phyloP scores from a whole-genome alignment of 1,139 yeast species.

The Pichia sp. region DNA sequence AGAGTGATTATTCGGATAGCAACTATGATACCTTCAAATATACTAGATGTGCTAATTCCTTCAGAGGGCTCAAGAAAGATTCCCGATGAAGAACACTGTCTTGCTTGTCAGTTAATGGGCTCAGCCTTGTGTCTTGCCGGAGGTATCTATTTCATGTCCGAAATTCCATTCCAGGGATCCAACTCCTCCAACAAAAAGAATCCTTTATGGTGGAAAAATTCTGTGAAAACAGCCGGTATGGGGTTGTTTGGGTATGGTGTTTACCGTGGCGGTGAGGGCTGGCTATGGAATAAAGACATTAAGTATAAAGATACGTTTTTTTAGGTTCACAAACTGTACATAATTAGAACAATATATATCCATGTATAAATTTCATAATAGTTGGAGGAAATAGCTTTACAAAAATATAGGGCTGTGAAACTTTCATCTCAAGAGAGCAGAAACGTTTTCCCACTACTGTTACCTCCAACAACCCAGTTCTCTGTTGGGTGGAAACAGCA shows the following conservation, averaged over 20 bases:
- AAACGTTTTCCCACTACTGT: conserved; percentile 89
- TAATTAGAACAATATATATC: not conserved
- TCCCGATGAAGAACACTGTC: conserved; percentile 46
- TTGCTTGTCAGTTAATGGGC: conserved; percentile 63
- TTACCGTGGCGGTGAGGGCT: conserved; percentile 53
- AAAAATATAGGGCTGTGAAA: no score
- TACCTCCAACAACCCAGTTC: conserved; percentile 91
- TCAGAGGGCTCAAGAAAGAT: conserved; percentile 43
- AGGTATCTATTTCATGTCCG: conserved; percentile 54
- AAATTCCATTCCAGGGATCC: conserved; percentile 22
- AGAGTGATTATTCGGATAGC: no score
- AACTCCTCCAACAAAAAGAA: conserved; percentile 38
- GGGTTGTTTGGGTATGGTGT: conserved; percentile 51
- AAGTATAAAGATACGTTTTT: conserved; percentile 22
- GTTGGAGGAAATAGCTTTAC: no score
- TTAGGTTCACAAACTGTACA: not conserved
- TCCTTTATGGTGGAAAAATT: conserved; percentile 57
- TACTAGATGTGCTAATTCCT: conserved; percentile 56
- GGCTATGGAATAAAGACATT: conserved; percentile 41
- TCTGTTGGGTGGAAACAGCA: conserved; percentile 73
- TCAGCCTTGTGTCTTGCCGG: conserved; percentile 52
- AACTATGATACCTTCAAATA: conserved; percentile 46
- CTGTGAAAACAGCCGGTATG: conserved; percentile 49
- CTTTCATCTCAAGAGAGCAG: conserved; percentile 33
- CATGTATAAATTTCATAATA: not conserved